Conservation (phyloP, 805 yeast species). For the Wickerhamiella qilinensis region DNA sequence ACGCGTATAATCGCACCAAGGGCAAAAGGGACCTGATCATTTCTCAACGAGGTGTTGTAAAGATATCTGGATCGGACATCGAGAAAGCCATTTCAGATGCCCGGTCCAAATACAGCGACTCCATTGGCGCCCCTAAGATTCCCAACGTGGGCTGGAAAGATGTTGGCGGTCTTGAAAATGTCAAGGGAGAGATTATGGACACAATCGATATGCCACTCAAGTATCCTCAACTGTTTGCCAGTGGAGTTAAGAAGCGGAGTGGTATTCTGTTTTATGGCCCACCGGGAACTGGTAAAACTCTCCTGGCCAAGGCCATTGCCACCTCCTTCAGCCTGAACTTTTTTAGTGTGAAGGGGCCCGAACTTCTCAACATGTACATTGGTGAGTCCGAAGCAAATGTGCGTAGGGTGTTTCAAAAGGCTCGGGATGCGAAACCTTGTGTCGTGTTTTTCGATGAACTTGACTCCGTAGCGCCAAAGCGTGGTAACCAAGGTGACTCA, state of each 20-base stretch:
- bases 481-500: constrained; percentile 97
- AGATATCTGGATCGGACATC: constrained; percentile 43
- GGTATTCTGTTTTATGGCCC: constrained; percentile 96
- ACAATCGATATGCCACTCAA: constrained; percentile 92
- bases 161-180: constrained; percentile 85
- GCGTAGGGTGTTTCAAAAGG: constrained; percentile 80
- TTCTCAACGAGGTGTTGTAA: constrained; percentile 39
- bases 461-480: constrained; percentile 95
- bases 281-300: constrained; percentile 95
- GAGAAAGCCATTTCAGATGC: constrained; percentile 63
- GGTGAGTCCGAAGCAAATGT: constrained; percentile 98
- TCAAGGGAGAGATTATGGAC: constrained; percentile 83
- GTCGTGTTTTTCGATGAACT: constrained; percentile 94
- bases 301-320: constrained; percentile 93
- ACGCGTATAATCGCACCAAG: constrained; percentile 36
- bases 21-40: constrained; percentile 23
- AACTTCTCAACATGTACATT: constrained; percentile 88
- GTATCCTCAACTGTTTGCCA: constrained; percentile 75
- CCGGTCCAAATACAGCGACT: constrained; percentile 73
- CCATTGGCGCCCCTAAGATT: constrained; percentile 92
- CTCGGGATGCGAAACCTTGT: constrained; percentile 94
- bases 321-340: constrained; percentile 87
- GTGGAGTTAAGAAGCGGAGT: constrained; percentile 83
- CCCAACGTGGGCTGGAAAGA: constrained; percentile 96
- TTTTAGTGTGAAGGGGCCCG: constrained; percentile 96